Conservation (phyloP, 768 basidiomycete species). For the Auricularia auricula-judae region DNA sequence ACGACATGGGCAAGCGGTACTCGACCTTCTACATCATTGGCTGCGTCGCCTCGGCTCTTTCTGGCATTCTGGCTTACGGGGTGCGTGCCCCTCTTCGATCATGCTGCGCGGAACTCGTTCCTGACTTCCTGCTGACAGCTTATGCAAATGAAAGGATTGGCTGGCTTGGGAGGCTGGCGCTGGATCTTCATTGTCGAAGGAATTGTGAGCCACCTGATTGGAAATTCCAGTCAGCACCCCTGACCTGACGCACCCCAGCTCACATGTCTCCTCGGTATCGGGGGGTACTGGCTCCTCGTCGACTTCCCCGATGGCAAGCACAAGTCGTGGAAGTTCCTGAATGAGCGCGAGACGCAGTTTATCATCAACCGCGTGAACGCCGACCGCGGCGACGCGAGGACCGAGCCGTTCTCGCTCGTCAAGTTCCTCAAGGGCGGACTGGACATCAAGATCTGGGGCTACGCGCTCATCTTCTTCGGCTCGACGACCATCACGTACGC, state of each 20-base stretch:
- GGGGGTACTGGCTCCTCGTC: slow-evolving; percentile 13
- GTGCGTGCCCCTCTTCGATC: neutral
- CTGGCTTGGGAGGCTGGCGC: slow-evolving; percentile 15
- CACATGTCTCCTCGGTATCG: slow-evolving; percentile 9
- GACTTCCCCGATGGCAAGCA: slow-evolving; percentile 20
- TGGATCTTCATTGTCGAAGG: slow-evolving; percentile 19
- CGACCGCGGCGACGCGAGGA: slow-evolving; percentile 17
- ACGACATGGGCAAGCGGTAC: neutral
- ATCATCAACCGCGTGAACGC: slow-evolving; percentile 13
- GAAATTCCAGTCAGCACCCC: no score
- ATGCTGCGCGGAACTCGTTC: neutral
- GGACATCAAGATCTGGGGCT: slow-evolving; percentile 18
- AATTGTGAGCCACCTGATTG: neutral
- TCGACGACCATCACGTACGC: slow-evolving; percentile 9
- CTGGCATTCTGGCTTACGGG: slow-evolving; percentile 9
- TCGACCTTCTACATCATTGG: slow-evolving; percentile 3
- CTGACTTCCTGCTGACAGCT: neutral
- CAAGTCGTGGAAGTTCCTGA: slow-evolving; percentile 12
- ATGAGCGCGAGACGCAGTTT: slow-evolving; percentile 13
- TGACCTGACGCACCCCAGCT: no score
- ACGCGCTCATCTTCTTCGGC: slow-evolving; percentile 13
- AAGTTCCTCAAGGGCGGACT: slow-evolving; percentile 11
- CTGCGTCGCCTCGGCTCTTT: slow-evolving; percentile 6
- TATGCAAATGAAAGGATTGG: slow-evolving; percentile 5
- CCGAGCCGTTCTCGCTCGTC: slow-evolving; percentile 12